Percentiles rank a stretch among this genome's conserved stretches.
Conservation (phyloP, 306 rosid species). For the Glycyrrhiza uralensis region DNA sequence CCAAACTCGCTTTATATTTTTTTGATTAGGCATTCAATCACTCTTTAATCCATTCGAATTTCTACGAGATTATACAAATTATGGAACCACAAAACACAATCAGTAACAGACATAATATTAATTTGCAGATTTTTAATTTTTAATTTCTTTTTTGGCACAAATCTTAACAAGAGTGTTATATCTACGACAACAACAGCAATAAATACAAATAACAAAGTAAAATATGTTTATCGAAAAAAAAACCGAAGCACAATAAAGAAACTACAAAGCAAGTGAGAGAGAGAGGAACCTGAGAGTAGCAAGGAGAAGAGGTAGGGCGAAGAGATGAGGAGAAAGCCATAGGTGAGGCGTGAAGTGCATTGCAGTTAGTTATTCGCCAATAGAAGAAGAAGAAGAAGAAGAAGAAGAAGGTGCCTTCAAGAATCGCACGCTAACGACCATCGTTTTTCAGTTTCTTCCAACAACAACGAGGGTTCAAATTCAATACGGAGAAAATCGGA, state of each 20-base stretch:
- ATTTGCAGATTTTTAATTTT: not conserved
- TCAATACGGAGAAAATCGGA: not conserved
- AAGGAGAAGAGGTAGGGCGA: conserved; percentile 46
- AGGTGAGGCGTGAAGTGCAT: conserved; percentile 24
- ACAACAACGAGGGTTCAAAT: not conserved
- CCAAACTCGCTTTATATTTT: not conserved
- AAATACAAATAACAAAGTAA: not conserved
- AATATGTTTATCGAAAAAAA: no score
- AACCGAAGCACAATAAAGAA: no score
- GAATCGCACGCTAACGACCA: not conserved
- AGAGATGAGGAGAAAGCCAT: conserved; percentile 66
- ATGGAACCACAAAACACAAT: not conserved
- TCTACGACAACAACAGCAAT: not conserved
- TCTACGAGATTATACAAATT: not conserved
- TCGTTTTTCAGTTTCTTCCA: not conserved
- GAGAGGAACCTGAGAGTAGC: conserved; percentile 30
- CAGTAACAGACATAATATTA: not conserved
- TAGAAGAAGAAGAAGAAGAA: no score
- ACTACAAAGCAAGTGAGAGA: not conserved
- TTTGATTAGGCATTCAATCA: not conserved
- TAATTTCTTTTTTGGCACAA: not conserved
- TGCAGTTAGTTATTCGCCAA: conserved; percentile 24
- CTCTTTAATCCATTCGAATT: not conserved
- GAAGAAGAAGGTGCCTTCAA: not conserved
- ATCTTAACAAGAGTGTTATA: not conserved